Percentiles rank a stretch among this genome's conserved stretches.
Conservation (phyloP, 345 rosid genomes). For the Sisymbrium altissimum region DNA sequence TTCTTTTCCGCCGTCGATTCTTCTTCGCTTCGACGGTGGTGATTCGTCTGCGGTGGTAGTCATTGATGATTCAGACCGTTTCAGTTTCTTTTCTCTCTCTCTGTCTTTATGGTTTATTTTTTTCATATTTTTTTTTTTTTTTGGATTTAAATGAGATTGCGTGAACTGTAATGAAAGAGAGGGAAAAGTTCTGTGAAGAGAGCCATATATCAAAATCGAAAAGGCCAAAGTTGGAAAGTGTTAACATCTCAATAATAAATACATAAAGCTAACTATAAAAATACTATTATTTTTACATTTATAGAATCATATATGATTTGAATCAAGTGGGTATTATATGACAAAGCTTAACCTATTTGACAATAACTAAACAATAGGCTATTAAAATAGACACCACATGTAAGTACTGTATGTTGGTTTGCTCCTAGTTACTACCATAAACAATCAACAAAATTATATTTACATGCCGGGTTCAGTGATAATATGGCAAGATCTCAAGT, state of each 20-base stretch:
- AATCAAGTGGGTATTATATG: neutral
- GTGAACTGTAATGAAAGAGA: constrained; percentile 22
- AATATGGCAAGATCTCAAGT: too few species aligned
- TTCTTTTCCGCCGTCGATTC: neutral
- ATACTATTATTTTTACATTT: neutral
- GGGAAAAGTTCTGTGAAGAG: constrained; percentile 12
- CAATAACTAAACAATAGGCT: neutral
- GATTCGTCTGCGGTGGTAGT: neutral
- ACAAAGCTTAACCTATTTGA: neutral
- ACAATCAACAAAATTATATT: too few species aligned
- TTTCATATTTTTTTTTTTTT: neutral
- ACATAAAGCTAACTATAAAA: constrained; percentile 16
- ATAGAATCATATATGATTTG: constrained; percentile 11
- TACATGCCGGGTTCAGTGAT: too few species aligned
- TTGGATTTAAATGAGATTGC: constrained; percentile 11
- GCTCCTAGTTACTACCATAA: too few species aligned
- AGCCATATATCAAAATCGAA: constrained; percentile 24
- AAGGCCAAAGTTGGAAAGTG: constrained; percentile 37
- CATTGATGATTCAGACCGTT: constrained; percentile 21
- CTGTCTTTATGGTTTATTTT: neutral
- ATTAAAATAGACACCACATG: neutral
- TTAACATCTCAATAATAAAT: constrained; percentile 27
- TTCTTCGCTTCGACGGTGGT: constrained; percentile 24
- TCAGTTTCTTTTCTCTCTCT: neutral
- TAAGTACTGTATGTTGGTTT: too few species aligned